Evolutionary conservation across 2,329 filamentous ascomycete genomes (phyloP).

Genomic region (Passalora sequoiae): DNA sequence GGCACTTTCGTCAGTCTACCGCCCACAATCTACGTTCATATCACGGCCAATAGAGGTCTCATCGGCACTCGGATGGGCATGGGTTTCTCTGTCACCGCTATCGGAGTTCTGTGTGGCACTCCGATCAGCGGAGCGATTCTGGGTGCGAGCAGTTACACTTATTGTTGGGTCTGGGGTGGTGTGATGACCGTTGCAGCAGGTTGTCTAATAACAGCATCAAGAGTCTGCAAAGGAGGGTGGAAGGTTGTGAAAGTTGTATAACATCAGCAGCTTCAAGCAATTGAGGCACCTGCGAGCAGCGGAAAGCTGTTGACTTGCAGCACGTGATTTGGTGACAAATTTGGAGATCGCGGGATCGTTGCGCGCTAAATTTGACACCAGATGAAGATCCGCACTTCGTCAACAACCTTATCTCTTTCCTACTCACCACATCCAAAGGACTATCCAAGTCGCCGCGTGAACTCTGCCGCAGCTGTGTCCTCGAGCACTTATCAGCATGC

Average conservation of each 20-base stretch:
- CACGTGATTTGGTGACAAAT: no score
- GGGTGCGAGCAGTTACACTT: constrained; percentile 39
- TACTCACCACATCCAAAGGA: no score
- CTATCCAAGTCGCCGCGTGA: no score
- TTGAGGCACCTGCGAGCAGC: no score
- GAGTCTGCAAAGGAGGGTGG: constrained; percentile 28
- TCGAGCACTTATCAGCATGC: no score
- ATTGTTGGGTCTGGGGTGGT: constrained; percentile 44
- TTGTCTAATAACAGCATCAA: constrained; percentile 20
- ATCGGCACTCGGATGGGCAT: constrained; percentile 53
- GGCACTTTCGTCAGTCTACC: constrained; percentile 45
- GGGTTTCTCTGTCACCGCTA: constrained; percentile 47
- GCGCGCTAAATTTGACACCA: not conserved
- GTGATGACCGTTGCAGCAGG: constrained; percentile 27
- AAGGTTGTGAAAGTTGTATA: constrained; percentile 18
- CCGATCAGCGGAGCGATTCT: constrained; percentile 55
- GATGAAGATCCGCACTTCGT: not conserved
- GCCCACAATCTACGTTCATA: constrained; percentile 42
- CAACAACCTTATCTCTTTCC: not conserved
- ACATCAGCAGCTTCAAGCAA: not conserved
- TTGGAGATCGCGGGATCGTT: no score
- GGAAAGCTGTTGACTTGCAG: no score
- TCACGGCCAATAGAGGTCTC: constrained; percentile 40
- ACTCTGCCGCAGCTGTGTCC: no score
- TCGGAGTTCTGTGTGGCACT: constrained; percentile 50